Conservation (phyloP, 1,284 basidiomycete genomes). For the Thecaphora frezii region DNA sequence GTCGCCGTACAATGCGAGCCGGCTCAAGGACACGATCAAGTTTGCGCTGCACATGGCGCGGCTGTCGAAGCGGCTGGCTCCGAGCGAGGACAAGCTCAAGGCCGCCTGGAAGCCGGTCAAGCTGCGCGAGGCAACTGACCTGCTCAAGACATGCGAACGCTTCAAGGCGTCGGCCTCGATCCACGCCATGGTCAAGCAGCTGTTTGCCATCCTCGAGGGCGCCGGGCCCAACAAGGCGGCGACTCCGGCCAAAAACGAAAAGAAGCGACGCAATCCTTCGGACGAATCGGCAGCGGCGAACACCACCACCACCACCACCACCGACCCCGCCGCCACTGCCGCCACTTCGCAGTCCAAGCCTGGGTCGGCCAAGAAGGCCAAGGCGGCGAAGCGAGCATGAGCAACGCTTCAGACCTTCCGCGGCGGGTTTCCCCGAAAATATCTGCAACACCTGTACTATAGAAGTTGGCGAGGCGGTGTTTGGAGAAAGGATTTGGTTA, state of each 20-base stretch:
- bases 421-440: no score
- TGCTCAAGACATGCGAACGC: constrained; percentile 21
- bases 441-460: no score
- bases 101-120: constrained; percentile 60
- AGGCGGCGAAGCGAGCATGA: constrained; percentile 2
- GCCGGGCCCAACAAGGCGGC: constrained; percentile 12
- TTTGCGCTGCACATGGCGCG: constrained; percentile 70
- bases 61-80: constrained; percentile 65
- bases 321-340: constrained; percentile 3
- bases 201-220: constrained; percentile 55
- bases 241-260: constrained; percentile 5
- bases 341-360: neutral
- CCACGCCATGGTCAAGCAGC: constrained; percentile 64
- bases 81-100: constrained; percentile 11
- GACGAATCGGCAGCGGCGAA: constrained; percentile 8
- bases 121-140: constrained; percentile 20
- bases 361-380: constrained; percentile 32
- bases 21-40: constrained; percentile 80
- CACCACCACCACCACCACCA: no score
- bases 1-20: constrained; percentile 65
- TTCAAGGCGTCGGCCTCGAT: constrained; percentile 60
- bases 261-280: constrained; percentile 20
- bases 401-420: neutral
- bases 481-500: no score
- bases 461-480: no score